phyloP scores from a whole-genome alignment of 345 rosid genomes.

The Draba incana region DNA sequence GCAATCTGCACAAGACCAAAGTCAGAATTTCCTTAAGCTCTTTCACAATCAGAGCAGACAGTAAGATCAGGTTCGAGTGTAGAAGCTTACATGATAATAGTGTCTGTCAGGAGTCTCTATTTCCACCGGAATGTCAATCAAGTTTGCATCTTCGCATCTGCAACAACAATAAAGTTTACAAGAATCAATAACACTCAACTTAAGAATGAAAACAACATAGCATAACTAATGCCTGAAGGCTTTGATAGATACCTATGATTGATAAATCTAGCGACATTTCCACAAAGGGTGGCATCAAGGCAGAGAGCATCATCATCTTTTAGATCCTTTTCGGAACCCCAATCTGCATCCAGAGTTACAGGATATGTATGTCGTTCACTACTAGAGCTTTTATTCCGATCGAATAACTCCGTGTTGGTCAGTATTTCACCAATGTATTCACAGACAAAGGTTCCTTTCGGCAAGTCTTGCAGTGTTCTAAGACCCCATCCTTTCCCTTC shows the following conservation, averaged over 20 bases:
- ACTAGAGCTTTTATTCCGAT: conserved; percentile 51
- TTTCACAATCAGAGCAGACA: conserved; percentile 9
- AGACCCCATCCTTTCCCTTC: conserved; percentile 93
- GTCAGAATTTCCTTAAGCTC: conserved; percentile 27
- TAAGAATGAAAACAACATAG: conserved; percentile 10
- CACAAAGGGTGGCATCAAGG: conserved; percentile 70
- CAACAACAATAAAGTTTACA: conserved; percentile 21
- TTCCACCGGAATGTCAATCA: conserved; percentile 91
- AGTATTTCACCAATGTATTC: conserved; percentile 89
- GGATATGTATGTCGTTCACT: conserved; percentile 58
- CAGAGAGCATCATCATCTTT: conserved; percentile 90
- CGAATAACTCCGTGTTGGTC: conserved; percentile 65
- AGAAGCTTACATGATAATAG: conserved; percentile 75
- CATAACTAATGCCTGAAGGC: not conserved
- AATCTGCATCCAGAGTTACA: conserved; percentile 79
- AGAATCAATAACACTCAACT: conserved; percentile 10
- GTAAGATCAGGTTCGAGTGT: not conserved
- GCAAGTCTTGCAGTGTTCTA: conserved; percentile 72
- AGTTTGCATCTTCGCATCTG: conserved; percentile 86
- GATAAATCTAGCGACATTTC: conserved; percentile 90
- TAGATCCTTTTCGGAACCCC: conserved; percentile 62
- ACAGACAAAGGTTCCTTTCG: conserved; percentile 87
- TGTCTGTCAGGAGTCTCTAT: conserved; percentile 85
- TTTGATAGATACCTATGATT: conserved; percentile 72
- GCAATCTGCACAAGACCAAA: conserved; percentile 66